Percentiles rank a stretch among this genome's conserved stretches.
phyloP scores from a whole-genome alignment of 2,329 filamentous ascomycete genomes.

The Fusarium secorum region DNA sequence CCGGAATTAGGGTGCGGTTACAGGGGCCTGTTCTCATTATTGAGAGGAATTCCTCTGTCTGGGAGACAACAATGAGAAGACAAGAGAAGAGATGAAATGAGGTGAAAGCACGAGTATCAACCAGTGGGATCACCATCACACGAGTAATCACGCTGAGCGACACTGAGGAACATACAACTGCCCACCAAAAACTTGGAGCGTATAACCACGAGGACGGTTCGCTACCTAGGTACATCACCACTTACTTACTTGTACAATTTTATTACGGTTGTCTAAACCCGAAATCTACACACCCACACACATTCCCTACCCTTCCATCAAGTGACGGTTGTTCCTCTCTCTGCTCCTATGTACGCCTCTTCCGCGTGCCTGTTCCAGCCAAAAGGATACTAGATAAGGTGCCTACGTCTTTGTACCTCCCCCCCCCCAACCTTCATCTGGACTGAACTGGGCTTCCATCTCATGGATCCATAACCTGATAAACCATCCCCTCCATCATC shows the following conservation, averaged over 20 bases:
- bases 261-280: constrained; percentile 4
- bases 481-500: constrained; percentile 13
- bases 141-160: constrained; percentile 2
- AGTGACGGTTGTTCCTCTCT: constrained; percentile 20
- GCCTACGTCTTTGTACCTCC: constrained; percentile 19
- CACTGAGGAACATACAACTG: background rate
- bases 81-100: background rate
- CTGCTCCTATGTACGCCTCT: constrained; percentile 19
- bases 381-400: background rate
- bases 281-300: constrained; percentile 28
- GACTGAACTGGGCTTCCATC: background rate
- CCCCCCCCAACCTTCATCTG: constrained; percentile 10
- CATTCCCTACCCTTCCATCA: constrained; percentile 5
- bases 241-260: background rate
- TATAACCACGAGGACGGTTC: background rate
- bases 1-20: constrained; percentile 12
- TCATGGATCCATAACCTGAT: constrained; percentile 5
- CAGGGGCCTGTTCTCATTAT: background rate
- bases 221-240: background rate
- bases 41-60: constrained; percentile 1
- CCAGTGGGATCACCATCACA: constrained; percentile 17
- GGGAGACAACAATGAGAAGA: background rate
- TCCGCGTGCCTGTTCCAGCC: constrained; percentile 23
- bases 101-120: background rate
- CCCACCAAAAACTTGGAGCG: background rate